A percentile compares a stretch with the other conserved stretches of the same genome.
phyloP scores from a whole-genome alignment of 345 rosid species.

The Salix koriyanagi region DNA sequence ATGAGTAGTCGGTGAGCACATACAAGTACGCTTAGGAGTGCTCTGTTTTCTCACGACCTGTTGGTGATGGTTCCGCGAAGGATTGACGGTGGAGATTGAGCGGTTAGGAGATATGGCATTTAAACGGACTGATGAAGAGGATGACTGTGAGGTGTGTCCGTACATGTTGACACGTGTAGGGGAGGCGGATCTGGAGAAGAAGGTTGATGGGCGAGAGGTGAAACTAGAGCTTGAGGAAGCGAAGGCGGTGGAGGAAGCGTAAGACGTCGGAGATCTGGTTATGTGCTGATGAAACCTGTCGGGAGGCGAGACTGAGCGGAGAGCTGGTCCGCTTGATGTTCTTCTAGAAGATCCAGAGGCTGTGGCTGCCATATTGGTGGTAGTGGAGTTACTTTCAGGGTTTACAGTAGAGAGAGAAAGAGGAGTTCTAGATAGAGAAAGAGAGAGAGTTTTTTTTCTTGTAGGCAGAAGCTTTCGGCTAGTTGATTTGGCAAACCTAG shows the following conservation, averaged over 20 bases:
- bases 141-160: slow-evolving; percentile 36
- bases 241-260: slow-evolving; percentile 38
- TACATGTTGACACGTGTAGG: slow-evolving; percentile 45
- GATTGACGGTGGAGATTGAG: slow-evolving; percentile 34
- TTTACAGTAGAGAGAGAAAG: background rate
- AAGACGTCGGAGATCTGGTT: slow-evolving; percentile 4
- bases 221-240: slow-evolving; percentile 50
- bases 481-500: slow-evolving; percentile 47
- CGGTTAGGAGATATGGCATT: slow-evolving; percentile 41
- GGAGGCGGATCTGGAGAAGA: slow-evolving; percentile 44
- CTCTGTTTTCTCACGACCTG: slow-evolving; percentile 30
- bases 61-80: slow-evolving; percentile 18
- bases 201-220: slow-evolving; percentile 41
- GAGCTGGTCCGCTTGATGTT: slow-evolving; percentile 29
- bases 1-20: slow-evolving; percentile 74
- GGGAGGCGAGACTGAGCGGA: slow-evolving; percentile 43
- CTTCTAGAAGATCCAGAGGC: slow-evolving; percentile 38
- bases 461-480: slow-evolving; percentile 24
- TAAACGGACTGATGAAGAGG: slow-evolving; percentile 33
- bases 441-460: background rate
- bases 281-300: slow-evolving; percentile 30
- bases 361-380: slow-evolving; percentile 41
- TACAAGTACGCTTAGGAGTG: slow-evolving; percentile 42
- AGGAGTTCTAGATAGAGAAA: slow-evolving; percentile 3
- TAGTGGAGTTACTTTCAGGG: background rate